Percentiles rank a stretch among this genome's conserved stretches.
phyloP scores from a whole-genome alignment of 2,329 filamentous ascomycete species.

The Periconia digitata region DNA sequence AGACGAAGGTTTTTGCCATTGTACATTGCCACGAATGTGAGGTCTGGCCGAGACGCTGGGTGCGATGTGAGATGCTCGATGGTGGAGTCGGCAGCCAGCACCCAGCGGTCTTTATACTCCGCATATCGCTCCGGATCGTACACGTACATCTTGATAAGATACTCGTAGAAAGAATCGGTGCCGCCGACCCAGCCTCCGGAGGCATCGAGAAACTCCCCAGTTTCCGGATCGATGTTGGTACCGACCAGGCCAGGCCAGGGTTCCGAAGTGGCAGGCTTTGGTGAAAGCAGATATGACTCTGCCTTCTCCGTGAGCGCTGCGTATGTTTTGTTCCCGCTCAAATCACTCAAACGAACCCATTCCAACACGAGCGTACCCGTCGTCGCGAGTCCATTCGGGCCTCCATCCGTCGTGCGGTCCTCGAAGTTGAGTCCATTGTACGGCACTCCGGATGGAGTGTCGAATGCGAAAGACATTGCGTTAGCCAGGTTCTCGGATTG shows the following conservation, averaged over 20 bases:
- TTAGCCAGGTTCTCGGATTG: conserved; percentile 73
- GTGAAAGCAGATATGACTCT: conserved; percentile 69
- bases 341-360: conserved; percentile 78
- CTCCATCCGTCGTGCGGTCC: conserved; percentile 51
- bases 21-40: conserved; percentile 71
- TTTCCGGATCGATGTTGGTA: conserved; percentile 63
- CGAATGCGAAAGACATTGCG: conserved; percentile 74
- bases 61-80: conserved; percentile 71
- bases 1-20: conserved; percentile 46
- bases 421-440: conserved; percentile 67
- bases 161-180: conserved; percentile 83
- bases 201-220: conserved; percentile 68
- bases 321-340: conserved; percentile 70
- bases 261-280: conserved; percentile 63
- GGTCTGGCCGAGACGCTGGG: conserved; percentile 64
- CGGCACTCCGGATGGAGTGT: conserved; percentile 74
- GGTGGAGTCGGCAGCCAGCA: conserved; percentile 72
- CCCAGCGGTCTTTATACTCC: conserved; percentile 71
- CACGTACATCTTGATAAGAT: conserved; percentile 87
- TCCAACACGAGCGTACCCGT: conserved; percentile 79
- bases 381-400: conserved; percentile 72
- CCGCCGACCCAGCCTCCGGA: conserved; percentile 76
- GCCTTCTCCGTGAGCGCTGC: conserved; percentile 66
- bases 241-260: conserved; percentile 79
- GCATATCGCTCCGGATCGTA: conserved; percentile 69